Evolutionary conservation across 331 rosid genomes (phyloP), one percentile per base, ranked within the genome.

Genomic region (Quercus phellos): DNA sequence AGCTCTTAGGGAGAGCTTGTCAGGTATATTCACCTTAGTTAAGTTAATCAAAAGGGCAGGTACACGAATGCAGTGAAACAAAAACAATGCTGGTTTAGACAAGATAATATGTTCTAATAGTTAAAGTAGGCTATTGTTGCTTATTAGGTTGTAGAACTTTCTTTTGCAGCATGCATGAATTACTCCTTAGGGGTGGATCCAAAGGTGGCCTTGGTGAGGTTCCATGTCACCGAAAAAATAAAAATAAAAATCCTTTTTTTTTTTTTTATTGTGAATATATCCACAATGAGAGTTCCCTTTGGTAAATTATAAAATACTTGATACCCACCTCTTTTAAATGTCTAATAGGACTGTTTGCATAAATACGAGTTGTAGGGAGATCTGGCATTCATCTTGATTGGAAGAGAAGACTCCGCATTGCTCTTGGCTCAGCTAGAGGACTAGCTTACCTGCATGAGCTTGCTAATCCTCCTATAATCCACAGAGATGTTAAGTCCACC

Each of bases 361-460:
- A 19, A 54, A 80, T 79, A 71, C 68, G 83, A 71, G 14, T 70
- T 84, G 73, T 83, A 94, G 97, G 97, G 72, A 92, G 76, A 80
- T 89, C 91, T 70, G 94, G 88, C 26, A 87, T 87, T 83, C 78
- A 79, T 77, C 96, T 92, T 35, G 98, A 94, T 74, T 94, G 98
- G 98, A 94, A 94, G 86, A 90, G 96, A 82, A 89, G 98, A 78
- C 93, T 94, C 30, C 94, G 96, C 6, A 51, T 94, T 55, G 91
- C 98, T 51, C 96, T 94, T 61, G 98, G 98, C 76, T 94, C 97
- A 2, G 96, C 96, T 0, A 88, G 98, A 89, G 98, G 98, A 80
- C 89, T 94, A 19, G 85, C 97, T 68, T 94, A 94, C 80, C 84
- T 92, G 10, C 98, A 94, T 55, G 98, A 94, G 80, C 98, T 92